Evolutionary conservation across 2,329 filamentous ascomycete species (phyloP).

Genomic region (Myriosclerotinia scirpicola): DNA sequence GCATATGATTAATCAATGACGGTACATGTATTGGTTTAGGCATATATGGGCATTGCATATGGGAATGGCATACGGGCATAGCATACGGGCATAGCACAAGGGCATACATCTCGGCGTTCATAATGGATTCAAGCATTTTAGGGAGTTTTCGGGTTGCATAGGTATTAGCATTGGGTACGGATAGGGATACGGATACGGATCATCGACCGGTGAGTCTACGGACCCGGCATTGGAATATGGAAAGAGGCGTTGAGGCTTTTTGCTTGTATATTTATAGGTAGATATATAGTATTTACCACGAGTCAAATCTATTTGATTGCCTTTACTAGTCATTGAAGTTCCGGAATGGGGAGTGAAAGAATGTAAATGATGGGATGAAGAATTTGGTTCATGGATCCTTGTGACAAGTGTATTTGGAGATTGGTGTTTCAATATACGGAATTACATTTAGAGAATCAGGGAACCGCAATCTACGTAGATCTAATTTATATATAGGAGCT

Average conservation of each 20-base stretch:
- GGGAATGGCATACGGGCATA: neutral
- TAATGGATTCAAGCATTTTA: neutral
- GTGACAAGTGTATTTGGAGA: no score
- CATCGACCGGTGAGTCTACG: conserved; percentile 33
- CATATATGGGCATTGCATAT: conserved; percentile 2
- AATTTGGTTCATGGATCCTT: no score
- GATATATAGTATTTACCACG: no score
- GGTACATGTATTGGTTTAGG: conserved; percentile 5
- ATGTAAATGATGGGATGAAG: no score
- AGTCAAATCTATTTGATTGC: no score
- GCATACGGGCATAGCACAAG: conserved; percentile 2
- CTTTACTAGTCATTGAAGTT: no score
- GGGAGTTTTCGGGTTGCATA: neutral
- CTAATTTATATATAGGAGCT: no score
- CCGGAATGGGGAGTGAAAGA: no score
- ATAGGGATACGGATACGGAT: conserved; percentile 1
- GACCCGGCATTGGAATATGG: conserved; percentile 26
- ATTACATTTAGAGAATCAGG: no score
- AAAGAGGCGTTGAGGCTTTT: conserved; percentile 3
- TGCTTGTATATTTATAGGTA: neutral
- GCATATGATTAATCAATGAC: conserved; percentile 15
- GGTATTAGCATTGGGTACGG: conserved; percentile 5
- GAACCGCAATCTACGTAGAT: no score
- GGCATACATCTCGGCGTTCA: conserved; percentile 2
- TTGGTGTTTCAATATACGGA: no score